phyloP scores from a whole-genome alignment of 2,329 filamentous ascomycete species.

The Colletotrichum zoysiae region DNA sequence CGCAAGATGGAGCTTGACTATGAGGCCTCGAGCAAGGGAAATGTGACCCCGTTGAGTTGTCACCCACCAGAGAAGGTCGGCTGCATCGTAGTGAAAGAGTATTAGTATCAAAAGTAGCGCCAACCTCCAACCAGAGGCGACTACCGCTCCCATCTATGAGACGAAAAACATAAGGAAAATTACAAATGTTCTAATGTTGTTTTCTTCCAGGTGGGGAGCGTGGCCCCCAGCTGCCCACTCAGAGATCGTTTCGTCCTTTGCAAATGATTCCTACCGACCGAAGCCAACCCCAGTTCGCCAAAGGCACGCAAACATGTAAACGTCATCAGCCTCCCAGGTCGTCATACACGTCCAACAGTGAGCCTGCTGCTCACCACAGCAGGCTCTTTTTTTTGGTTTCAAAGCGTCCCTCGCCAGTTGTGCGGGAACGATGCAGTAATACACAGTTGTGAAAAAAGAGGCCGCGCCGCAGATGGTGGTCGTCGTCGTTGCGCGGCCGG shows the following conservation, averaged over 20 bases:
- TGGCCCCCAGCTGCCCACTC: conserved; percentile 15
- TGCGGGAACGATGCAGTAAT: conserved; percentile 38
- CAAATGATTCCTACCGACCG: conserved; percentile 40
- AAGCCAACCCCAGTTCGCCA: conserved; percentile 39
- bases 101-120: conserved; percentile 36
- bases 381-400: conserved; percentile 34
- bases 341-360: conserved; percentile 42
- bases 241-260: conserved; percentile 34
- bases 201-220: conserved; percentile 28
- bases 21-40: neutral
- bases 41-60: conserved; percentile 2
- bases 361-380: conserved; percentile 32
- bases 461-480: conserved; percentile 18
- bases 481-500: conserved; percentile 16
- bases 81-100: conserved; percentile 29
- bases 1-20: neutral
- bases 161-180: conserved; percentile 36
- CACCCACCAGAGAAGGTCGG: conserved; percentile 13
- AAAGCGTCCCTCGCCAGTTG: conserved; percentile 34
- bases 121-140: conserved; percentile 17
- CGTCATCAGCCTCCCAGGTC: conserved; percentile 42
- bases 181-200: conserved; percentile 41
- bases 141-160: conserved; percentile 36
- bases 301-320: conserved; percentile 42
- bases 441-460: conserved; percentile 37